phyloP scores from a whole-genome alignment of 257 asterid genomes.

The Verbena officinalis region DNA sequence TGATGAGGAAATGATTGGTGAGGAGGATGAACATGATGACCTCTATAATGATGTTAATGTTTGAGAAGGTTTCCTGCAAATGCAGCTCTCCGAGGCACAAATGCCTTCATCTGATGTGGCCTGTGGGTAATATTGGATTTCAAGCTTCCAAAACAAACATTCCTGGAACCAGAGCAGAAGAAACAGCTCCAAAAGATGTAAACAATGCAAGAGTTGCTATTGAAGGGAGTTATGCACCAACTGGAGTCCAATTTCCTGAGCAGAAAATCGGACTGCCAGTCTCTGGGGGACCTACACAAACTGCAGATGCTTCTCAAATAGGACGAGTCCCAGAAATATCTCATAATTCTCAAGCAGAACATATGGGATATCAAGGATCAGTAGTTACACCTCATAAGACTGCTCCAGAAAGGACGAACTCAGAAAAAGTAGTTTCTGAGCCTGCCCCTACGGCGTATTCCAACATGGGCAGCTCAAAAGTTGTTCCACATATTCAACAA shows the following conservation, averaged over 20 bases:
- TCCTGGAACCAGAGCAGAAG: slow-evolving; percentile 47
- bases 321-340: slow-evolving; percentile 43
- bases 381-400: slow-evolving; percentile 39
- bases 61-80: slow-evolving; percentile 83
- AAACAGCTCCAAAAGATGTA: slow-evolving; percentile 40
- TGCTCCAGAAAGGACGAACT: slow-evolving; percentile 42
- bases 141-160: slow-evolving; percentile 47
- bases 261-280: slow-evolving; percentile 47
- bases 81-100: slow-evolving; percentile 57
- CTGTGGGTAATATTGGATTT: slow-evolving; percentile 52
- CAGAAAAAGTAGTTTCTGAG: slow-evolving; percentile 50
- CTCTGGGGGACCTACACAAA: slow-evolving; percentile 38
- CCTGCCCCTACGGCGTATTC: slow-evolving; percentile 44
- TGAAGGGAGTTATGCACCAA: slow-evolving; percentile 43
- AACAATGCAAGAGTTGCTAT: slow-evolving; percentile 47
- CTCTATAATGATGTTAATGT: slow-evolving; percentile 95
- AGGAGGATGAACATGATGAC: slow-evolving; percentile 92
- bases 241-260: slow-evolving; percentile 49
- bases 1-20: slow-evolving; percentile 83
- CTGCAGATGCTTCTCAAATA: slow-evolving; percentile 45
- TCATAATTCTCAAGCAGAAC: slow-evolving; percentile 53
- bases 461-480: slow-evolving; percentile 51
- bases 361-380: slow-evolving; percentile 61
- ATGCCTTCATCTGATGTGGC: slow-evolving; percentile 45
- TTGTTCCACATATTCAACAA: slow-evolving; percentile 47